phyloP scores from a whole-genome alignment of 768 basidiomycete genomes.

The Termitomyces sp. region DNA sequence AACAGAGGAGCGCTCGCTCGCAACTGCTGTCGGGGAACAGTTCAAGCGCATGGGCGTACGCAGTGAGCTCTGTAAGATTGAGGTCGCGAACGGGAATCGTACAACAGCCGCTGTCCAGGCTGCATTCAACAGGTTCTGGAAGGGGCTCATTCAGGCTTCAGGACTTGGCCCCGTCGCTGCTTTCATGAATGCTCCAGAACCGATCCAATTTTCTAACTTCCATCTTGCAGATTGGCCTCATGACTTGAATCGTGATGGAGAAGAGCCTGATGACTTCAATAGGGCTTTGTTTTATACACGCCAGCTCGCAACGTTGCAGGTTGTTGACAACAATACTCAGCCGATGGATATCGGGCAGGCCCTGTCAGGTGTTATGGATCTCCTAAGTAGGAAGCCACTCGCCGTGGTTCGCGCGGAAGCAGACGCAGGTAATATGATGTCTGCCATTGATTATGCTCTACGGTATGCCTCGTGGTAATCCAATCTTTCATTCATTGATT shows the following conservation, averaged over 20 bases:
- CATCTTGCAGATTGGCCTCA: slow-evolving; percentile 1
- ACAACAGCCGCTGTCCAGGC: neutral
- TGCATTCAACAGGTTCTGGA: slow-evolving; percentile 10
- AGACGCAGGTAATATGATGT: slow-evolving; percentile 12
- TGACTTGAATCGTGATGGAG: neutral
- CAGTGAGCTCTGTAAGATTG: slow-evolving; percentile 22
- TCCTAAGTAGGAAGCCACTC: slow-evolving; percentile 3
- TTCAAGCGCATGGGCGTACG: slow-evolving; percentile 25
- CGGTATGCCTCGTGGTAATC: slow-evolving; percentile 4
- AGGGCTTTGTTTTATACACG: slow-evolving; percentile 6
- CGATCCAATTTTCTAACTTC: slow-evolving; percentile 5
- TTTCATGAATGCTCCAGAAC: slow-evolving; percentile 3
- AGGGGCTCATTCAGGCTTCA: neutral
- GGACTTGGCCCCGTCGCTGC: slow-evolving; percentile 3
- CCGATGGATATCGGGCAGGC: neutral
- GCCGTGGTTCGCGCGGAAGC: slow-evolving; percentile 10
- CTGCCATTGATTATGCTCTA: slow-evolving; percentile 14
- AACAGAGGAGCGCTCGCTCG: slow-evolving; percentile 22
- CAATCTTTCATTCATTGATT: neutral
- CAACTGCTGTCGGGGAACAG: slow-evolving; percentile 21
- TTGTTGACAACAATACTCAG: neutral
- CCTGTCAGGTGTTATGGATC: neutral
- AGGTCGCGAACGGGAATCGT: slow-evolving; percentile 8
- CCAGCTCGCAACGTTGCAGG: neutral
- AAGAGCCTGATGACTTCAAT: neutral